Evolutionary conservation across 2,329 filamentous ascomycete species (phyloP), one percentile per base, ranked within the genome.

Genomic region (Thelonectria blattea): DNA sequence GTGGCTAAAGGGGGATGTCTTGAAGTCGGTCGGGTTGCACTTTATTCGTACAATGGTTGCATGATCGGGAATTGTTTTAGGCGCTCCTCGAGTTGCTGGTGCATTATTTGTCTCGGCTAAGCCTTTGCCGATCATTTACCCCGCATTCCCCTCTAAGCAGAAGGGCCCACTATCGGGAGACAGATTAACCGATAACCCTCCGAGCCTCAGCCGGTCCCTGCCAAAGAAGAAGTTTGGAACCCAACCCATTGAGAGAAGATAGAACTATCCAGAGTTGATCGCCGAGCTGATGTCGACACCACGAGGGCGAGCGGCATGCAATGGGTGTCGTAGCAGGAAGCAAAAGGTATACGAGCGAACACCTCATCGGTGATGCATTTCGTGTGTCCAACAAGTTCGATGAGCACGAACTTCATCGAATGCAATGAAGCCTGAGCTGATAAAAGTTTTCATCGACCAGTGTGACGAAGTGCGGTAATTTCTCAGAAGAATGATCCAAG

Each of bases 291-390:
- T 47, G 37, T 24, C 20, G 9, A 18, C 45, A 27, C 14, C n/a
- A 30, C 56, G 66, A 32, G 65, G 66, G 32, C 60, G 58, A 7
- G 66, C 66, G 5, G 66, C 66, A 2, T 68, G 66, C 51, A 62
- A 64, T 17, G 61, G 55, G 8, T 68, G 66, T 46, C 66, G 66
- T n/a, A 37, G 61, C 15, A 53, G 65, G 27, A 68, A 68, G 52
- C 66, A 65, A 58, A 68, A 68, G 64, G 65, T 65, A n/a, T 30
- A 30, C 27, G 8, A 30, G 27, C 27, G 27, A 30, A 30, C 27
- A 30, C 27, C 27, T 30, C 8, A 24, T 2, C 27, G 8, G 27
- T 7, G 27, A 10, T 6, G 2, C 27, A 7, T 30, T 30, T 9
- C 8, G 27, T 30, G 27, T 2, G 27, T 30, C 27, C 27, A 7